These are phyloP conservation scores for Vanrija humicola DNA, from an alignment of 1,284 basidiomycete species.

Conservation along the genomic window DNA sequence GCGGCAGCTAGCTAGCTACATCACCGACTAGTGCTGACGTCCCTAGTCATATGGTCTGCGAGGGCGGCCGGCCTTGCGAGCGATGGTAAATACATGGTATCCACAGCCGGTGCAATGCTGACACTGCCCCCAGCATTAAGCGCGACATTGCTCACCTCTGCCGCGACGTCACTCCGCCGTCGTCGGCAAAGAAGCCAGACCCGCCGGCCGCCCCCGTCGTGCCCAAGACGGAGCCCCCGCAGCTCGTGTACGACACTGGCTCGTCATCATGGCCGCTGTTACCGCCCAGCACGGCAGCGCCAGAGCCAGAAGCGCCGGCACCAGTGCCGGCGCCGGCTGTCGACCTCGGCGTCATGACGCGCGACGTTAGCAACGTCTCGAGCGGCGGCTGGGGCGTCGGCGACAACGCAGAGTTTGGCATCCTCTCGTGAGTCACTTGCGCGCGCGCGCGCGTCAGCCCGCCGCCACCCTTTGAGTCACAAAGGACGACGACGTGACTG, in stretches of 20 bases:
- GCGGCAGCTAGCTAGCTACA: no score
- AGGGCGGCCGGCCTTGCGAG: conserved; percentile 77
- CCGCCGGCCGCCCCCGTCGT: conserved; percentile 2
- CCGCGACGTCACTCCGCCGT: conserved; percentile 71
- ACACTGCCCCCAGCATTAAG: conserved; percentile 62
- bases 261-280: conserved; percentile 36
- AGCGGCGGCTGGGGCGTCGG: conserved; percentile 10
- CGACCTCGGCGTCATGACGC: conserved; percentile 7
- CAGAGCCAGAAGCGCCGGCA: no score
- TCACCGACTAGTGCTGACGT: background rate
- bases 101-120: background rate
- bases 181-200: conserved; percentile 21
- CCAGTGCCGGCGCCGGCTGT: conserved; percentile 19
- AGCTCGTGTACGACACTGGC: conserved; percentile 8
- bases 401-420: conserved; percentile 18
- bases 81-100: conserved; percentile 63
- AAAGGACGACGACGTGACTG: background rate
- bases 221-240: background rate
- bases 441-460: background rate
- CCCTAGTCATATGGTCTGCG: conserved; percentile 67
- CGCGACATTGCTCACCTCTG: conserved; percentile 87
- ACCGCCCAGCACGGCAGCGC: conserved; percentile 6
- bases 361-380: background rate
- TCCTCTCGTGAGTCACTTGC: conserved; percentile 12
- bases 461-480: background rate